phyloP scores from a whole-genome alignment of 2,329 filamentous ascomycete genomes.

The Fusarium phyllophilum region DNA sequence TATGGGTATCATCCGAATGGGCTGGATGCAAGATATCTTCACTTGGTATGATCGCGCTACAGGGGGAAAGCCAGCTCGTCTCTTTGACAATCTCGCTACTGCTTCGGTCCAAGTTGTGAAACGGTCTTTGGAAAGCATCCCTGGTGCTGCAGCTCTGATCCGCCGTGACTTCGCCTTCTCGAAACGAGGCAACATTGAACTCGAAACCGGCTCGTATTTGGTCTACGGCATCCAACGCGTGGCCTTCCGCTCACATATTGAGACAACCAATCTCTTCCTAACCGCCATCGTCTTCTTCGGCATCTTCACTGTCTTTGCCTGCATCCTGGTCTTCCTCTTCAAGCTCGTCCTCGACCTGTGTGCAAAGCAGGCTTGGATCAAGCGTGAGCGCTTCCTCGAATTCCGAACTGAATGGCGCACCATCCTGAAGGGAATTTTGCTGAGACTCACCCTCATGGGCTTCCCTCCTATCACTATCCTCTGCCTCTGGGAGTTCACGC shows the following conservation, averaged over 20 bases:
- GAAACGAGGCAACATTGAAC: constrained; percentile 65
- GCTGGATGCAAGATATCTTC: constrained; percentile 85
- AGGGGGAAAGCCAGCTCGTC: constrained; percentile 82
- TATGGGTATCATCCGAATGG: constrained; percentile 90
- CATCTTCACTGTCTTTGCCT: constrained; percentile 79
- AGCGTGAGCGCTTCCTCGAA: constrained; percentile 85
- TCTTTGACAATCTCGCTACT: constrained; percentile 77
- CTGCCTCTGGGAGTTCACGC: constrained; percentile 92
- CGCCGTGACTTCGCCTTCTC: constrained; percentile 65
- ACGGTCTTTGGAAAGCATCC: constrained; percentile 56
- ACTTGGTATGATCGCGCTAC: constrained; percentile 97
- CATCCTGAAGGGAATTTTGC: constrained; percentile 91
- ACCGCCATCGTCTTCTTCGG: constrained; percentile 91
- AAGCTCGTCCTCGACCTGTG: constrained; percentile 82
- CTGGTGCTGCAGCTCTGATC: constrained; percentile 54
- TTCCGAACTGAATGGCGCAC: constrained; percentile 95
- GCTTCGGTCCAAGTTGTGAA: constrained; percentile 86
- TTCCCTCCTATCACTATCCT: constrained; percentile 91
- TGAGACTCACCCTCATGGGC: constrained; percentile 87
- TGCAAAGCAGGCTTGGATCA: constrained; percentile 79
- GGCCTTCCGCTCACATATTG: constrained; percentile 86
- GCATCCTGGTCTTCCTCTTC: constrained; percentile 78
- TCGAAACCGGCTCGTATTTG: constrained; percentile 65
- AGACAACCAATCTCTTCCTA: constrained; percentile 91
- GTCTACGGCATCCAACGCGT: constrained; percentile 90